These are phyloP conservation scores for Trichoderma koningiopsis DNA, from an alignment of 2,329 filamentous ascomycete genomes.

Conservation along the genomic window DNA sequence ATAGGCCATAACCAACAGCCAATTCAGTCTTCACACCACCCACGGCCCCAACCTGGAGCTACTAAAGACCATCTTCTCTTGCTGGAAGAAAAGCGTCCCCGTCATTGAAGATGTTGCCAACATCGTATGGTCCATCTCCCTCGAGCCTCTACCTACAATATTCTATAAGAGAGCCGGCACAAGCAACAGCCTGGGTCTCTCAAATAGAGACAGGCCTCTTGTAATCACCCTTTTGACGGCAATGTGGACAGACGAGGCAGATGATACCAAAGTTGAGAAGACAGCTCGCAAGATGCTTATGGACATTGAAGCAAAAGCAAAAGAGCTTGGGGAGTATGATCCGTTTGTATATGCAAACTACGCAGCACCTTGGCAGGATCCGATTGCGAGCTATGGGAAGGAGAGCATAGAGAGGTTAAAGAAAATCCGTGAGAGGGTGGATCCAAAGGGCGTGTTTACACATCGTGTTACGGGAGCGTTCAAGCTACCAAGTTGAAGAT, in stretches of 20 bases:
- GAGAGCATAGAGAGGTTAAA: constrained; percentile 3
- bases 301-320: constrained; percentile 4
- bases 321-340: constrained; percentile 19
- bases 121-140: constrained; percentile 15
- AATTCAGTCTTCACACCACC: not conserved
- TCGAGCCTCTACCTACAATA: constrained; percentile 1
- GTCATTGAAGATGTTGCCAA: constrained; percentile 4
- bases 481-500: constrained; percentile 3
- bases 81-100: not conserved
- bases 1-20: not conserved
- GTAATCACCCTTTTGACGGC: constrained; percentile 3
- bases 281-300: constrained; percentile 8
- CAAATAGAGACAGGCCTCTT: not conserved
- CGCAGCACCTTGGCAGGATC: constrained; percentile 17
- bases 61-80: not conserved
- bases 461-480: constrained; percentile 5
- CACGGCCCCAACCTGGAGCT: not conserved
- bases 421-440: not conserved
- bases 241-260: constrained; percentile 6
- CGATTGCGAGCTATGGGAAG: constrained; percentile 8
- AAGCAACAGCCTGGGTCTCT: constrained; percentile 6
- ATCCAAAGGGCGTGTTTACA: constrained; percentile 11
- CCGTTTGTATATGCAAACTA: constrained; percentile 23
- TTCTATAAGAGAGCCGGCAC: not conserved
- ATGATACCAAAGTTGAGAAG: constrained; percentile 10